phyloP scores from a whole-genome alignment of 2,329 filamentous ascomycete species.

The Colletotrichum lentis region DNA sequence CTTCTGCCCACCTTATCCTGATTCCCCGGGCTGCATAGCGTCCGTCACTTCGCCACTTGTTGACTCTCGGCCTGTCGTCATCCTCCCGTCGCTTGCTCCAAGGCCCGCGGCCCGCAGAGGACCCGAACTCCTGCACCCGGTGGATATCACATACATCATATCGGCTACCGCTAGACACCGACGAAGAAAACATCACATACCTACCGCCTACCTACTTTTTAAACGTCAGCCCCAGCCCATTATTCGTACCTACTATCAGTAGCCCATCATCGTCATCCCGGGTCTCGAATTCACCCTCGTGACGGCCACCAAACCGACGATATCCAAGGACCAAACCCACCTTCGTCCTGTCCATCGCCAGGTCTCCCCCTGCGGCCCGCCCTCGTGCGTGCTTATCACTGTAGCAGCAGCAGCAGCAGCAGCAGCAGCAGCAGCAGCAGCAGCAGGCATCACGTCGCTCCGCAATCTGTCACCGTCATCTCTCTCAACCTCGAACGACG shows the following conservation, averaged over 20 bases:
- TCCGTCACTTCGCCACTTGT: neutral
- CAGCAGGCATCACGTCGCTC: neutral
- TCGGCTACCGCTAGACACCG: neutral
- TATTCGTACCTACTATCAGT: slow-evolving; percentile 22
- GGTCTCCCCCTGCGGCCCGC: slow-evolving; percentile 15
- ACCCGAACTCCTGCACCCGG: slow-evolving; percentile 4
- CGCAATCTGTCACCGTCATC: slow-evolving; percentile 4
- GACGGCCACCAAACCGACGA: slow-evolving; percentile 16
- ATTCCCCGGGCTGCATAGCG: neutral
- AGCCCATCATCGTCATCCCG: slow-evolving; percentile 21
- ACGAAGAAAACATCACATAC: neutral
- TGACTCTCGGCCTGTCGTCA: slow-evolving; percentile 16
- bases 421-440: too few species aligned
- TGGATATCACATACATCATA: slow-evolving; percentile 1
- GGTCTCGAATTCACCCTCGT: slow-evolving; percentile 32
- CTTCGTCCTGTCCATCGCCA: slow-evolving; percentile 8
- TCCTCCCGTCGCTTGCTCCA: slow-evolving; percentile 2
- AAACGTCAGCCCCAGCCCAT: slow-evolving; percentile 11
- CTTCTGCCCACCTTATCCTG: neutral
- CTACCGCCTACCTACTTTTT: too few species aligned
- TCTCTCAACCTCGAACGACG: slow-evolving; percentile 33
- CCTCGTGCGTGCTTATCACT: neutral
- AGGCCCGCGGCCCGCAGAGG: neutral
- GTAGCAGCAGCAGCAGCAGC: neutral
- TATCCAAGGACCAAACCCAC: slow-evolving; percentile 22